phyloP scores from a whole-genome alignment of 2,329 filamentous ascomycete species.

The Scedosporium apiospermum region DNA sequence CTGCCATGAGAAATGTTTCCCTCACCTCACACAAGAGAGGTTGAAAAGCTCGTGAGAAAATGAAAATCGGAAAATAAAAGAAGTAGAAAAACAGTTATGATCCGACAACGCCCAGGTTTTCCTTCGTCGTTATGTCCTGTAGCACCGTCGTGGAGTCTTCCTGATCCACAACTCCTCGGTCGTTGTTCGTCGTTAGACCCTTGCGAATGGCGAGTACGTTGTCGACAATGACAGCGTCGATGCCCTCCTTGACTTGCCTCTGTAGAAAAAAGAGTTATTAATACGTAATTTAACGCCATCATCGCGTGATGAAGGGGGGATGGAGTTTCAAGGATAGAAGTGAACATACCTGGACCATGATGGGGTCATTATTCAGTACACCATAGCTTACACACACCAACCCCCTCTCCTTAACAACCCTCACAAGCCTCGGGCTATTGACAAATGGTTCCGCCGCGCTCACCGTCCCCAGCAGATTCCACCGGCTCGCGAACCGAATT shows the following conservation, averaged over 20 bases:
- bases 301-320: background rate
- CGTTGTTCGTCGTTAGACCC: constrained; percentile 56
- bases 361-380: constrained; percentile 76
- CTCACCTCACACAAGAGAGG: background rate
- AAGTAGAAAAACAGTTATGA: background rate
- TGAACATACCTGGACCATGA: constrained; percentile 67
- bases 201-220: constrained; percentile 88
- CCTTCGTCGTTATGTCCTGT: background rate
- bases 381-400: constrained; percentile 94
- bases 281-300: background rate
- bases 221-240: constrained; percentile 96
- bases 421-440: constrained; percentile 78
- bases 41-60: background rate
- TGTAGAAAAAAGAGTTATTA: constrained; percentile 24
- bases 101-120: background rate
- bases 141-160: background rate
- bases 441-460: constrained; percentile 82
- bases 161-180: background rate
- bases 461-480: constrained; percentile 91
- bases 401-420: constrained; percentile 87
- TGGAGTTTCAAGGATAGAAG: background rate
- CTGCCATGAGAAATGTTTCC: background rate
- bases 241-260: constrained; percentile 87
- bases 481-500: constrained; percentile 84
- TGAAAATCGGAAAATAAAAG: background rate